Percentiles rank a stretch among this genome's conserved stretches.
phyloP scores from a whole-genome alignment of 2,329 filamentous ascomycete species.

The Paecilomyces sp. region DNA sequence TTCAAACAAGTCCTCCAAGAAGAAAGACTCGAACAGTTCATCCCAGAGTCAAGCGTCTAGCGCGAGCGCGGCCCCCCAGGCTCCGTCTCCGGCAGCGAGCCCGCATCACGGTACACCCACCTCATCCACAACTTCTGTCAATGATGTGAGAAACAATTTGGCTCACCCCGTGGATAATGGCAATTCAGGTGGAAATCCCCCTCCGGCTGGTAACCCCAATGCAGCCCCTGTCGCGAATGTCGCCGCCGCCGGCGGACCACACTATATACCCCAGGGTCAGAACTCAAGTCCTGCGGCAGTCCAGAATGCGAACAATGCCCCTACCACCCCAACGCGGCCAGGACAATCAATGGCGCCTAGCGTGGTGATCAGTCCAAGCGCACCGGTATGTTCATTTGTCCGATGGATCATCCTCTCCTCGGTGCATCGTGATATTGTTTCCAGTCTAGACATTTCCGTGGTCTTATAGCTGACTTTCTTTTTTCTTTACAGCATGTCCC shows the following conservation, averaged over 20 bases:
- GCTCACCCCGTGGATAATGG: constrained; percentile 34
- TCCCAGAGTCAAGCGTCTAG: constrained; percentile 61
- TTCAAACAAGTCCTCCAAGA: constrained; percentile 70
- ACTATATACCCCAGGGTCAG: constrained; percentile 28
- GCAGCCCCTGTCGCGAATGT: constrained; percentile 19
- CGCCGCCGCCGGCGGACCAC: constrained; percentile 26
- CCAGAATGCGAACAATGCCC: constrained; percentile 41
- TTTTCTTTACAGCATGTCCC: constrained; percentile 64
- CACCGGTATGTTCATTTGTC: constrained; percentile 60
- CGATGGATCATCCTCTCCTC: not conserved
- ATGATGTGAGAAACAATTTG: constrained; percentile 78
- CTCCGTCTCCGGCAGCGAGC: constrained; percentile 52
- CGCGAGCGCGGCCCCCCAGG: constrained; percentile 31
- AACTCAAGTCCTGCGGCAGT: constrained; percentile 20
- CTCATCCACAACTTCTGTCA: constrained; percentile 80
- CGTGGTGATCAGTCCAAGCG: constrained; percentile 90
- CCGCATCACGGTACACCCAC: constrained; percentile 68
- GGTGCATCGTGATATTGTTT: not conserved
- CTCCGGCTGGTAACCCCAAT: constrained; percentile 15
- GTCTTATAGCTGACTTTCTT: not conserved
- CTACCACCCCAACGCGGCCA: constrained; percentile 56
- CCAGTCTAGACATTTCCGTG: not conserved
- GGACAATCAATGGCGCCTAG: constrained; percentile 65
- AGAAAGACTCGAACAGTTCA: constrained; percentile 64
- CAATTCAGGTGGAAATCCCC: constrained; percentile 19